These are phyloP conservation scores for Zostera marina DNA, from an alignment of 116 monocot genomes.

Conservation along the genomic window DNA sequence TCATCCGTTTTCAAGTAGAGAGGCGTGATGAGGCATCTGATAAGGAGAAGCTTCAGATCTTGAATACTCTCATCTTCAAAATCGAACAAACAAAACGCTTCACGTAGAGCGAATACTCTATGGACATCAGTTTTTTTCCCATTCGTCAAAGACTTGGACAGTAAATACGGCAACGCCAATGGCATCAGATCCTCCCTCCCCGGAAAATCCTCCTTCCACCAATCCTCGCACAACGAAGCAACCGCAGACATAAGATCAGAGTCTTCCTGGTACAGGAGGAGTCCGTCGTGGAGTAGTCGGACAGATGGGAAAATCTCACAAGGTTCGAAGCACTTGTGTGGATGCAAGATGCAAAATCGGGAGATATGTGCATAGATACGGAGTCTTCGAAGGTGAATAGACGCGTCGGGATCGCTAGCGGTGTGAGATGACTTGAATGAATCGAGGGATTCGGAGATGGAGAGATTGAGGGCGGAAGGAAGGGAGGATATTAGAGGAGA, in stretches of 20 bases:
- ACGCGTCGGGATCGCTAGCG: neutral
- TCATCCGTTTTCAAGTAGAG: slow-evolving; percentile 74
- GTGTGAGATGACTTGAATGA: slow-evolving; percentile 23
- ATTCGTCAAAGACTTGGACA: slow-evolving; percentile 43
- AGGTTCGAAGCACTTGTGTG: slow-evolving; percentile 32
- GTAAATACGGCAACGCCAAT: slow-evolving; percentile 62
- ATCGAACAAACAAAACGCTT: slow-evolving; percentile 66
- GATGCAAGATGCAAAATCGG: slow-evolving; percentile 38
- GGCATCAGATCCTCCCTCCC: slow-evolving; percentile 51
- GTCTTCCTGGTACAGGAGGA: slow-evolving; percentile 45
- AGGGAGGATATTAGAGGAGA: slow-evolving; percentile 31
- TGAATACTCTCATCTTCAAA: slow-evolving; percentile 75
- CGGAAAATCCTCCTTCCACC: slow-evolving; percentile 65
- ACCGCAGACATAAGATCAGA: slow-evolving; percentile 32
- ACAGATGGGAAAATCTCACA: slow-evolving; percentile 41
- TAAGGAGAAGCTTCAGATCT: slow-evolving; percentile 51
- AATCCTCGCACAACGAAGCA: slow-evolving; percentile 50
- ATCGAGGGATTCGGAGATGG: slow-evolving; percentile 21
- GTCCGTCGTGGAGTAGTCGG: slow-evolving; percentile 52
- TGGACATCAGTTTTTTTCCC: slow-evolving; percentile 44
- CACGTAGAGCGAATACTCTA: slow-evolving; percentile 47
- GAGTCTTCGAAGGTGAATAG: slow-evolving; percentile 17
- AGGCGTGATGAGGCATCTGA: slow-evolving; percentile 59
- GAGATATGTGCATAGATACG: slow-evolving; percentile 24
- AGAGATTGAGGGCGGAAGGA: slow-evolving; percentile 25